A percentile compares a stretch with the other conserved stretches of the same genome.
Evolutionary conservation across 2,329 filamentous ascomycete genomes (phyloP).

Genomic region (Rhexocercosporidium sp.): DNA sequence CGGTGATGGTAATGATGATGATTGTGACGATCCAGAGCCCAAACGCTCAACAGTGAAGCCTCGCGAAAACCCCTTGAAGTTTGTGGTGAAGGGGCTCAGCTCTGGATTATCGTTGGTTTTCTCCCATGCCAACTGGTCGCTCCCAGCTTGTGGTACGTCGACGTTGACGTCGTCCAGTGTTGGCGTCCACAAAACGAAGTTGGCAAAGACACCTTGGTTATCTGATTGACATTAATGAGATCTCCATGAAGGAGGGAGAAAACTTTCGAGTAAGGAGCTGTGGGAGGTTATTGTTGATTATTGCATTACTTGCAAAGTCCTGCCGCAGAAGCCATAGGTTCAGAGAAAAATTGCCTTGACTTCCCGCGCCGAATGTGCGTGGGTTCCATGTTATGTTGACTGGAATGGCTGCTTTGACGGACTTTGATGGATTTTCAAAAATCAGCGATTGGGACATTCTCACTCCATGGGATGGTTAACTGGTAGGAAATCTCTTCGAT

Average conservation of each 20-base stretch:
- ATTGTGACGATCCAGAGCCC: neutral
- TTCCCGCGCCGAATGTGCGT: neutral
- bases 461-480: neutral
- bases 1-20: neutral
- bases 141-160: neutral
- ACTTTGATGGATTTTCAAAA: neutral
- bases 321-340: neutral
- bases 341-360: neutral
- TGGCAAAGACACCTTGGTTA: neutral
- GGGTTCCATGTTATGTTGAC: neutral
- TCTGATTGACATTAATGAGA: neutral
- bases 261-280: neutral
- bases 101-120: neutral
- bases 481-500: no score
- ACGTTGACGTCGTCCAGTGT: neutral
- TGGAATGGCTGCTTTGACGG: neutral
- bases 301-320: neutral
- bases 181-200: neutral
- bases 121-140: neutral
- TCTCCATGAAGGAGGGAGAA: neutral
- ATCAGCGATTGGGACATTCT: neutral
- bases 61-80: neutral
- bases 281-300: neutral
- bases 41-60: neutral
- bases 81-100: neutral